A percentile compares a stretch with the other conserved stretches of the same genome.
Conservation (phyloP, 805 yeast genomes). For the Priceomyces castillae region DNA sequence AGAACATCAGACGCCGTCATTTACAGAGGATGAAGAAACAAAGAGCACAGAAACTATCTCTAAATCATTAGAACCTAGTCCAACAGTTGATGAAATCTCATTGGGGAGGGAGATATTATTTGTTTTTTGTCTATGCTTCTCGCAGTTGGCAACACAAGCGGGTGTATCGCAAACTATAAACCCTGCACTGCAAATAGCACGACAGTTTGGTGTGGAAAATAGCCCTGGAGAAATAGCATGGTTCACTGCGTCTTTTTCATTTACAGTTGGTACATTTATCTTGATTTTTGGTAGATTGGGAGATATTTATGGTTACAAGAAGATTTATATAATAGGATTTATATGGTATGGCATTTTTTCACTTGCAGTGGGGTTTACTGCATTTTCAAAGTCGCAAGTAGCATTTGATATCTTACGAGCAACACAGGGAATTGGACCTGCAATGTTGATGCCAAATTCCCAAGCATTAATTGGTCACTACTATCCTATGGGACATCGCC, state of each 20-base stretch:
- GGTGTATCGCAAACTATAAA: slow-evolving; percentile 28
- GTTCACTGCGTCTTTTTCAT: slow-evolving; percentile 33
- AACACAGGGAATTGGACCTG: slow-evolving; percentile 35
- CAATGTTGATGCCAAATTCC: slow-evolving; percentile 33
- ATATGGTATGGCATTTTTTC: slow-evolving; percentile 22
- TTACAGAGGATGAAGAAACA: background rate
- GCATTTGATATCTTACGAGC: slow-evolving; percentile 31
- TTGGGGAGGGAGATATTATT: slow-evolving; percentile 20
- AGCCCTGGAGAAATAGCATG: slow-evolving; percentile 31
- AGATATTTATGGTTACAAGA: slow-evolving; percentile 35
- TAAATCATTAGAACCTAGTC: slow-evolving; percentile 8
- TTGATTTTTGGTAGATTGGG: slow-evolving; percentile 33
- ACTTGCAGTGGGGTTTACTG: slow-evolving; percentile 26
- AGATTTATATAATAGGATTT: slow-evolving; percentile 24
- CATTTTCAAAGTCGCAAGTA: slow-evolving; percentile 19
- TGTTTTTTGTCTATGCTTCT: slow-evolving; percentile 21
- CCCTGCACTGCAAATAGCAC: slow-evolving; percentile 17
- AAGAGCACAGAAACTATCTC: background rate
- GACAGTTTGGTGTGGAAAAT: slow-evolving; percentile 22
- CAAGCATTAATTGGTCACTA: slow-evolving; percentile 31
- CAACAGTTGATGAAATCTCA: slow-evolving; percentile 24
- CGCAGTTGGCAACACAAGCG: slow-evolving; percentile 31
- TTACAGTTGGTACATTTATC: slow-evolving; percentile 38
- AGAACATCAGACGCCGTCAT: background rate
- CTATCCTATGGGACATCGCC: slow-evolving; percentile 23